These are phyloP conservation scores for Aureobasidium sp. DNA, from an alignment of 2,329 filamentous ascomycete species.

Conservation along the genomic window DNA sequence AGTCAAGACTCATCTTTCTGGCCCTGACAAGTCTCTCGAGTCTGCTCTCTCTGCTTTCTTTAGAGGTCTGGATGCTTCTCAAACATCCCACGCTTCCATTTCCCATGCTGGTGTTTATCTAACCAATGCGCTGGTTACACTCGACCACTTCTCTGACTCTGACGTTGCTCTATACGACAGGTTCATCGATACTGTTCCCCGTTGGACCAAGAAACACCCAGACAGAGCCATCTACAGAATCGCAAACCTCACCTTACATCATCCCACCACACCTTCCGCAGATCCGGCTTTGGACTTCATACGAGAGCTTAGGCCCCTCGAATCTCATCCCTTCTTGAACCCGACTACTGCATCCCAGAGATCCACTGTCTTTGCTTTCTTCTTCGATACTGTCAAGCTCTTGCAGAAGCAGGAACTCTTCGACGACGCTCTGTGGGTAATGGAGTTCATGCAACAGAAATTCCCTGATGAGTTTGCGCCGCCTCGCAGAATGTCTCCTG, in stretches of 20 bases:
- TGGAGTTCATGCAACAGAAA: conserved; percentile 17
- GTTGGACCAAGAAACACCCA: conserved; percentile 8
- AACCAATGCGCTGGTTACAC: neutral
- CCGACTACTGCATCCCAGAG: neutral
- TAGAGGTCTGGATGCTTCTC: neutral
- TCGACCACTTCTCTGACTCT: neutral
- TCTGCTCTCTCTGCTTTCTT: conserved; percentile 3
- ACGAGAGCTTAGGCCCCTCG: neutral
- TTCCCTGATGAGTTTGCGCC: conserved; percentile 5
- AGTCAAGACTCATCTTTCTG: conserved; percentile 4
- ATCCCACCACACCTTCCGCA: conserved; percentile 14
- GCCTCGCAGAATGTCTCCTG: neutral
- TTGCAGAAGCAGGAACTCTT: conserved; percentile 13
- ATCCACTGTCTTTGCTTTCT: conserved; percentile 9
- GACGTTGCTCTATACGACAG: conserved; percentile 5
- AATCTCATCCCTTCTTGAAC: conserved; percentile 1
- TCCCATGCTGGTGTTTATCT: neutral
- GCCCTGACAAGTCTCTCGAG: neutral
- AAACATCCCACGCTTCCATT: neutral
- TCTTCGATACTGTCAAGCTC: conserved; percentile 17
- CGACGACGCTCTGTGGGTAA: conserved; percentile 18
- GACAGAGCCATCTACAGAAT: conserved; percentile 1
- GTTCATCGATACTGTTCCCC: conserved; percentile 12
- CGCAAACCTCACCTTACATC: conserved; percentile 14
- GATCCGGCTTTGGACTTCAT: conserved; percentile 15